phyloP scores from a whole-genome alignment of 495 filamentous ascomycete species.

The Neurospora sp. region DNA sequence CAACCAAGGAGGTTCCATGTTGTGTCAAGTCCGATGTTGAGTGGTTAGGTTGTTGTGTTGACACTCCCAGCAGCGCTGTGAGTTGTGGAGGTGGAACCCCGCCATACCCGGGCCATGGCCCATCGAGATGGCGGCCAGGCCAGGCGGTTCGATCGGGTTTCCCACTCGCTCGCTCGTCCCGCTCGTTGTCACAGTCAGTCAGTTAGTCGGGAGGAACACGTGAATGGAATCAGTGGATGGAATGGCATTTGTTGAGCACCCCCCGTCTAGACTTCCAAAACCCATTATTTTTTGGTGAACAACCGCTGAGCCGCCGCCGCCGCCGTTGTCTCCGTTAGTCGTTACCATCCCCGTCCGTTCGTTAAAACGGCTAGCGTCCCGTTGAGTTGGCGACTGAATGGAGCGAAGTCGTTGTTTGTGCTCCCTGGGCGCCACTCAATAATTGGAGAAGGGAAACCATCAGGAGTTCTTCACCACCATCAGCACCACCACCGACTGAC shows the following conservation, averaged over 20 bases:
- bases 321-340: background rate
- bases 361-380: background rate
- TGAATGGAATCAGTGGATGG: slow-evolving; percentile 4
- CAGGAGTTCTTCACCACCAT: background rate
- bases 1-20: background rate
- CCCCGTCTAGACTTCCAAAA: background rate
- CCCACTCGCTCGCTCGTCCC: background rate
- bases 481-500: background rate
- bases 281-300: background rate
- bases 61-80: too few relatives aligned
- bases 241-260: slow-evolving; percentile 8
- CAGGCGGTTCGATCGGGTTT: background rate
- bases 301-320: background rate
- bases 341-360: background rate
- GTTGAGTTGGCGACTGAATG: background rate
- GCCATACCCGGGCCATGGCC: background rate
- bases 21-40: background rate
- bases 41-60: background rate
- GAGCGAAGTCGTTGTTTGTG: background rate
- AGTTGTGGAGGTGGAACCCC: background rate
- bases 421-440: background rate
- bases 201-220: slow-evolving; percentile 5
- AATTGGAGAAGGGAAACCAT: background rate
- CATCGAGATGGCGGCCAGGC: background rate
- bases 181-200: background rate